Percentiles rank a stretch among this genome's conserved stretches.
Conservation (phyloP, 2,329 filamentous ascomycete species). For the Fusarium algeriense region DNA sequence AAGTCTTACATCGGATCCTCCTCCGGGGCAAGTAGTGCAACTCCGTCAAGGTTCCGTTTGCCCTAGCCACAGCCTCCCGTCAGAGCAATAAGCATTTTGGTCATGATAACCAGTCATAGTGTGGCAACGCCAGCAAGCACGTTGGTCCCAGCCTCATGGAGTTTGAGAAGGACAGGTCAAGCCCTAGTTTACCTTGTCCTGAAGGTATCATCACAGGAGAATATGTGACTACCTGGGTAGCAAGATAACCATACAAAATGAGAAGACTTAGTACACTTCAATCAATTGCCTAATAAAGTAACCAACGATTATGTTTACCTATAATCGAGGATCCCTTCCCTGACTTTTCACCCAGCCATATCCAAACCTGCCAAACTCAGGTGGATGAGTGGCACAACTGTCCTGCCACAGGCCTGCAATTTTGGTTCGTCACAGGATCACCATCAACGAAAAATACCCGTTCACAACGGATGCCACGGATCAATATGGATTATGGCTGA, state of each 20-base stretch:
- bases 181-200: neutral
- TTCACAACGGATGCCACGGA: conserved; percentile 47
- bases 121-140: conserved; percentile 35
- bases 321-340: neutral
- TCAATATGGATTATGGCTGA: conserved; percentile 38
- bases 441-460: conserved; percentile 48
- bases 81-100: conserved; percentile 25
- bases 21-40: conserved; percentile 31
- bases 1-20: conserved; percentile 17
- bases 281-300: neutral
- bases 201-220: neutral
- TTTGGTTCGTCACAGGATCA: conserved; percentile 45
- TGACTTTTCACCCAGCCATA: neutral
- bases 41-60: conserved; percentile 17
- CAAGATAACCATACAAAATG: neutral
- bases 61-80: conserved; percentile 33
- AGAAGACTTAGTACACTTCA: no score
- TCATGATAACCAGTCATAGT: conserved; percentile 16
- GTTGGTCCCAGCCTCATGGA: conserved; percentile 8
- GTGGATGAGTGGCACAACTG: conserved; percentile 10
- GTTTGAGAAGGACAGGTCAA: neutral
- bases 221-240: neutral
- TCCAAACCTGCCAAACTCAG: neutral
- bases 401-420: conserved; percentile 42
- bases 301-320: neutral